Evolutionary conservation across 768 basidiomycete species (phyloP).

Genomic region (Lactifluus pinguis): DNA sequence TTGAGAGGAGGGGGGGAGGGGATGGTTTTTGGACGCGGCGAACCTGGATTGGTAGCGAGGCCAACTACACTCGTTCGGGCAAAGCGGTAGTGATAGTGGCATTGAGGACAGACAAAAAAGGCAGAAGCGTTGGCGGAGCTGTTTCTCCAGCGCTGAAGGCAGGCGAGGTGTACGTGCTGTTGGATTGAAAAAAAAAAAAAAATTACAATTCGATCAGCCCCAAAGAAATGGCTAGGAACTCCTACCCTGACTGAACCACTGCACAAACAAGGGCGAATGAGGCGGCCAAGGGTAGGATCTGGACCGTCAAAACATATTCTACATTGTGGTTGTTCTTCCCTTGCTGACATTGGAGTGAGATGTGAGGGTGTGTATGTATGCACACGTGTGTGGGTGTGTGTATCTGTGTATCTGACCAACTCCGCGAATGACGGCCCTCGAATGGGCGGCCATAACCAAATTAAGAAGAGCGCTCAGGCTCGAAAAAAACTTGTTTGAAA

Average conservation of each 20-base stretch:
- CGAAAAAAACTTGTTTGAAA: neutral
- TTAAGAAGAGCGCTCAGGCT: neutral
- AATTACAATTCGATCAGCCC: conserved; percentile 16
- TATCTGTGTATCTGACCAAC: neutral
- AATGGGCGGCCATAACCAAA: neutral
- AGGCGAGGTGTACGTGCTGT: conserved; percentile 74
- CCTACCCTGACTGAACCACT: conserved; percentile 67
- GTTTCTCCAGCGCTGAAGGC: conserved; percentile 67
- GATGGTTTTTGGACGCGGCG: neutral
- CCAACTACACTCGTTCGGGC: conserved; percentile 61
- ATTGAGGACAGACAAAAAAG: conserved; percentile 77
- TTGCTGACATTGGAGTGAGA: neutral
- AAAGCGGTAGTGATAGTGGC: conserved; percentile 69
- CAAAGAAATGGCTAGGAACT: neutral
- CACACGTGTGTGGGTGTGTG: neutral
- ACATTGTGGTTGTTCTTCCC: conserved; percentile 51
- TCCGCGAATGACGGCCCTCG: neutral
- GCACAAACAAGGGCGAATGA: conserved; percentile 77
- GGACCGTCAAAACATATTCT: conserved; percentile 77
- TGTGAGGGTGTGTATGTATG: neutral
- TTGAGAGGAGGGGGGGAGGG: neutral
- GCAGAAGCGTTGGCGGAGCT: conserved; percentile 51
- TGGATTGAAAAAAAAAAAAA: neutral
- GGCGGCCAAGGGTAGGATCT: conserved; percentile 54
- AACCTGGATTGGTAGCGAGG: conserved; percentile 70